Evolutionary conservation across 805 yeast species (phyloP).

Genomic region (Candida hungchunana): DNA sequence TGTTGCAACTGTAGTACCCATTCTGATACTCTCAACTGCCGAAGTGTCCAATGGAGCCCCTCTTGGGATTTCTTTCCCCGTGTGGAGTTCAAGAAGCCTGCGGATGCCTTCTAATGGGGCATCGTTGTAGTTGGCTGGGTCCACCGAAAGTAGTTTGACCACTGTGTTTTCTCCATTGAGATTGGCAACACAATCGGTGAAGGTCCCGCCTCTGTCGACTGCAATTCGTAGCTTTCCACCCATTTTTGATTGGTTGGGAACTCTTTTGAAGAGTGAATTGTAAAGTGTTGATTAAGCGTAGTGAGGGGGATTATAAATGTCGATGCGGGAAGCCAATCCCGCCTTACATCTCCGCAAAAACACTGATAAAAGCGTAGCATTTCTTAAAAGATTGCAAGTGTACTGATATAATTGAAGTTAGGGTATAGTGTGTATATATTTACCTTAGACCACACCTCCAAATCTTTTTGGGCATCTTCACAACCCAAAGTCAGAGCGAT

Average conservation of each 20-base stretch:
- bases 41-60: slow-evolving; percentile 57
- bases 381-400: too few species aligned
- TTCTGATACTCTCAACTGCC: slow-evolving; percentile 62
- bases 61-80: slow-evolving; percentile 52
- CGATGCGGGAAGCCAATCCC: slow-evolving; percentile 12
- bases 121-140: slow-evolving; percentile 81
- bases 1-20: slow-evolving; percentile 97
- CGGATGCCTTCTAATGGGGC: slow-evolving; percentile 93
- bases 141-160: slow-evolving; percentile 80
- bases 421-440: too few species aligned
- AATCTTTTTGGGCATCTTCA: too few species aligned
- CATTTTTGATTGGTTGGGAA: not conserved
- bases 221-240: slow-evolving; percentile 32
- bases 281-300: not conserved
- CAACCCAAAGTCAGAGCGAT: slow-evolving; percentile 20
- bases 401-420: too few species aligned
- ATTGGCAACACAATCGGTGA: slow-evolving; percentile 60
- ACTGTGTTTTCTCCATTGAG: slow-evolving; percentile 51
- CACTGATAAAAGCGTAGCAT: too few species aligned
- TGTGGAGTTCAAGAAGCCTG: slow-evolving; percentile 60
- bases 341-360: slow-evolving; percentile 2
- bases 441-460: too few species aligned
- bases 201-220: slow-evolving; percentile 80
- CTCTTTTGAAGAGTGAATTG: not conserved
- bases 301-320: not conserved